Conservation (phyloP, 305 asterid species). For the Solanum chacoense region DNA sequence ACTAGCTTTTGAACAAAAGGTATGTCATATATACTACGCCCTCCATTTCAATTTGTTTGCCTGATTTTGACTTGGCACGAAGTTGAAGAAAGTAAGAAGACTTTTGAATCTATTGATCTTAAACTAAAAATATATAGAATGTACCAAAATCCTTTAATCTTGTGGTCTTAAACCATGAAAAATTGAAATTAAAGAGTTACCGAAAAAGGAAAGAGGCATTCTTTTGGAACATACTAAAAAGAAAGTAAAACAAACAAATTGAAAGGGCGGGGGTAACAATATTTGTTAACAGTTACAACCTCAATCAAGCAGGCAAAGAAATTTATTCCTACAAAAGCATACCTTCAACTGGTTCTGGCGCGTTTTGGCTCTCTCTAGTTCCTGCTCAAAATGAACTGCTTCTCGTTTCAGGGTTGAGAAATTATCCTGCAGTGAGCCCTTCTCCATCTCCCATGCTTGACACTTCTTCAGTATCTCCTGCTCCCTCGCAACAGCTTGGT, state of each 20-base stretch:
- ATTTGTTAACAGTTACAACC: background rate
- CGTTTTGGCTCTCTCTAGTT: conserved; percentile 29
- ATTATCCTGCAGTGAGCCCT: conserved; percentile 30
- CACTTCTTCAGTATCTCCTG: conserved; percentile 37
- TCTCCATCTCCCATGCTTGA: conserved; percentile 31
- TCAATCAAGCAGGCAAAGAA: conserved; percentile 1
- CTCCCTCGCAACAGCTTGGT: conserved; percentile 39
- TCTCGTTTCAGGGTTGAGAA: conserved; percentile 20
- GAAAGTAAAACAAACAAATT: background rate
- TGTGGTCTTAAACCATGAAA: background rate
- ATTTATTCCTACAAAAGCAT: conserved; percentile 11
- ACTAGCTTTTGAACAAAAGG: background rate
- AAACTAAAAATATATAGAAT: background rate
- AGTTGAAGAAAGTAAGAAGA: background rate
- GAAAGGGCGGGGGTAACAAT: background rate
- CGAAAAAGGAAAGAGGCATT: background rate
- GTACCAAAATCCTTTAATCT: background rate
- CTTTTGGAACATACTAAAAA: background rate
- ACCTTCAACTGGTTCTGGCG: conserved; percentile 57
- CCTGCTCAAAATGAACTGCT: conserved; percentile 16
- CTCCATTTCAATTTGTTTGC: background rate
- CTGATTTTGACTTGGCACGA: background rate
- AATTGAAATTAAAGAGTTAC: background rate
- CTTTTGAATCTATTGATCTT: background rate
- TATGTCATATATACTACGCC: background rate